Conservation (phyloP, 371 early-diverging fungal genomes). For the Sporodiniella umbellata region DNA sequence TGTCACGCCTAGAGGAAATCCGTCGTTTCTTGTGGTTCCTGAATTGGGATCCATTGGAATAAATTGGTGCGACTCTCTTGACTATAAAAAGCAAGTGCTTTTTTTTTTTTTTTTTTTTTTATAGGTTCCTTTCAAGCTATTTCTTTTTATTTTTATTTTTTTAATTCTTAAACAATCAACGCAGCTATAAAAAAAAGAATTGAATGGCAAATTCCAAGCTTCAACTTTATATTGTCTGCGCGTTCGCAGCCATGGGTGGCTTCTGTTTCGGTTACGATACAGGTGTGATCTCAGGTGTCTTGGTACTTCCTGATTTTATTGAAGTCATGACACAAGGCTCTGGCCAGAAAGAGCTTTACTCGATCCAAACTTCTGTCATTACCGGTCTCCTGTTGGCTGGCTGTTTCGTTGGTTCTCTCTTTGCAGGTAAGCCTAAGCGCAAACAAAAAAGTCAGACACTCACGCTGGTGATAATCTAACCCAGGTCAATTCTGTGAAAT, state of each 20-base stretch:
- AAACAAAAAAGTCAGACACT: too few species aligned
- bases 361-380: constrained; percentile 44
- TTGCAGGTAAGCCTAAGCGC: constrained; percentile 32
- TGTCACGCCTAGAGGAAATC: constrained; percentile 3
- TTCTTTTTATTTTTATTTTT: constrained; percentile 5
- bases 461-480: too few species aligned
- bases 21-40: constrained; percentile 5
- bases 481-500: constrained; percentile 35
- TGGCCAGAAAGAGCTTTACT: constrained; percentile 7
- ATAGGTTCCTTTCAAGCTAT: constrained; percentile 7
- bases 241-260: constrained; percentile 51
- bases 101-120: background rate
- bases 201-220: constrained; percentile 15
- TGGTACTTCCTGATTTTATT: constrained; percentile 44
- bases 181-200: too few species aligned
- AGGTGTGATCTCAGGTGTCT: constrained; percentile 52
- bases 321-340: constrained; percentile 31
- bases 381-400: constrained; percentile 46
- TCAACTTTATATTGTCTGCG: constrained; percentile 30
- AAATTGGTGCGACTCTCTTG: too few species aligned
- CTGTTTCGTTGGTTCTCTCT: constrained; percentile 48
- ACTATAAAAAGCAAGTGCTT: too few species aligned
- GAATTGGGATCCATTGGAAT: background rate
- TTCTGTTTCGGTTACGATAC: constrained; percentile 55
- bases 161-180: too few species aligned